A percentile compares a stretch with the other conserved stretches of the same genome.
These are phyloP conservation scores for Pugionium dolabratum DNA, from an alignment of 345 rosid genomes.

Conservation along the genomic window DNA sequence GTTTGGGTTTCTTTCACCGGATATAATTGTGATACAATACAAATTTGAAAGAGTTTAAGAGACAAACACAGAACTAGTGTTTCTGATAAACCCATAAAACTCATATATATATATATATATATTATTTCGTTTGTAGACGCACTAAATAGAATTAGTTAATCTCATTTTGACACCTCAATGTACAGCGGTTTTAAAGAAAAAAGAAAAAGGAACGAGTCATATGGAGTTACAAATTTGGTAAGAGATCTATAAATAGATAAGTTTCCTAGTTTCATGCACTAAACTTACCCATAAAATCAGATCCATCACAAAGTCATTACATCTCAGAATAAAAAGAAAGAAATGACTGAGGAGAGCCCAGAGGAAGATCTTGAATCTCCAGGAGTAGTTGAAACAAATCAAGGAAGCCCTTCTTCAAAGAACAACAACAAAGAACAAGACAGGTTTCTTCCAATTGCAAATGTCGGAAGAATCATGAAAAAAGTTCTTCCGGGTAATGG, in stretches of 20 bases:
- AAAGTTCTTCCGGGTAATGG: slow-evolving; percentile 66
- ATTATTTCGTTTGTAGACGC: no score
- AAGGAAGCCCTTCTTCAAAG: slow-evolving; percentile 54
- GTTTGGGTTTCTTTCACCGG: no score
- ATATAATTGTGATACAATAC: no score
- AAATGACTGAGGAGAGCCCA: slow-evolving; percentile 64
- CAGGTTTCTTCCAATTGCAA: slow-evolving; percentile 69
- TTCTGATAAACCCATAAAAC: no score
- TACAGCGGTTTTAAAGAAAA: neutral
- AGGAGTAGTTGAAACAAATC: slow-evolving; percentile 42
- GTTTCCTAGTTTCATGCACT: slow-evolving; percentile 36
- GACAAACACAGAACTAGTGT: no score
- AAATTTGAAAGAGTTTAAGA: no score
- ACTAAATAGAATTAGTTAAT: no score
- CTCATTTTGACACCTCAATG: neutral
- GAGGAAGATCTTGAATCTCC: slow-evolving; percentile 42
- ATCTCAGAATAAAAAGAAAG: slow-evolving; percentile 23
- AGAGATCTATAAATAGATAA: slow-evolving; percentile 32
- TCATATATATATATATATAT: no score
- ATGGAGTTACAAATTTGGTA: slow-evolving; percentile 32
- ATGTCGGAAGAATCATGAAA: slow-evolving; percentile 78
- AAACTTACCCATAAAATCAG: slow-evolving; percentile 37
- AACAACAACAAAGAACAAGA: slow-evolving; percentile 58
- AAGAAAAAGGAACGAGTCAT: slow-evolving; percentile 26
- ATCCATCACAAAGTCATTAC: slow-evolving; percentile 3